A percentile compares a stretch with the other conserved stretches of the same genome.
These are phyloP conservation scores for Globisporangium cylindrosporum DNA, from an alignment of 352 stramenopile species.

Conservation along the genomic window DNA sequence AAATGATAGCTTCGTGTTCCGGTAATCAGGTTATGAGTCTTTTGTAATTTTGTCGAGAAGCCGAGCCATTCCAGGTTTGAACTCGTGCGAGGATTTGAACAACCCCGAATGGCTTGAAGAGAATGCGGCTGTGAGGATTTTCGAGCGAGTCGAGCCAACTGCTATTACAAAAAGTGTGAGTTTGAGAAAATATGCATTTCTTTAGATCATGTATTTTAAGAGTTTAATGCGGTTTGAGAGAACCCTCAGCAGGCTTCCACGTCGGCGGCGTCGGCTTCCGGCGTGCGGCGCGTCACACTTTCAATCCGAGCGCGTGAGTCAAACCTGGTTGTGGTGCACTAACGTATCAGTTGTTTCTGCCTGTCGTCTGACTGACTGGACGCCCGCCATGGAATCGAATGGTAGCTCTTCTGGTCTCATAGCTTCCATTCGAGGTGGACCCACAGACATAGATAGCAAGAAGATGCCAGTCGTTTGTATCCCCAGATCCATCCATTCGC, in stretches of 20 bases:
- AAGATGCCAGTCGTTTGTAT: not conserved
- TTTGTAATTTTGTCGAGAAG: too few species aligned
- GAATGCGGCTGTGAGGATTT: too few species aligned
- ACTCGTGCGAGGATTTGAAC: too few species aligned
- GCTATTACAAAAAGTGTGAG: not conserved
- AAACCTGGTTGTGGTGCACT: not conserved
- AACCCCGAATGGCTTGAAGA: too few species aligned
- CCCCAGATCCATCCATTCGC: not conserved
- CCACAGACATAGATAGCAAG: not conserved
- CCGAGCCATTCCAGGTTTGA: too few species aligned
- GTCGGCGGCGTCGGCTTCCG: not conserved
- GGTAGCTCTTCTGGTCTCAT: not conserved
- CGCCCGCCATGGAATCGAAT: not conserved
- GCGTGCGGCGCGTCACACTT: not conserved
- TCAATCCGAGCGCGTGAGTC: not conserved
- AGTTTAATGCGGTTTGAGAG: too few species aligned
- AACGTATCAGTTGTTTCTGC: not conserved
- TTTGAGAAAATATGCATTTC: too few species aligned
- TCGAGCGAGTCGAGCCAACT: too few species aligned
- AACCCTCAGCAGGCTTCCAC: not conserved
- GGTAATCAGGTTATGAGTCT: too few species aligned
- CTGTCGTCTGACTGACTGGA: not conserved
- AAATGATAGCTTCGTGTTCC: too few species aligned
- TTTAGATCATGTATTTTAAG: too few species aligned
- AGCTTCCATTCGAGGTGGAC: not conserved